Evolutionary conservation across 768 basidiomycete genomes (phyloP).

Genomic region (Lentinus brumalis): DNA sequence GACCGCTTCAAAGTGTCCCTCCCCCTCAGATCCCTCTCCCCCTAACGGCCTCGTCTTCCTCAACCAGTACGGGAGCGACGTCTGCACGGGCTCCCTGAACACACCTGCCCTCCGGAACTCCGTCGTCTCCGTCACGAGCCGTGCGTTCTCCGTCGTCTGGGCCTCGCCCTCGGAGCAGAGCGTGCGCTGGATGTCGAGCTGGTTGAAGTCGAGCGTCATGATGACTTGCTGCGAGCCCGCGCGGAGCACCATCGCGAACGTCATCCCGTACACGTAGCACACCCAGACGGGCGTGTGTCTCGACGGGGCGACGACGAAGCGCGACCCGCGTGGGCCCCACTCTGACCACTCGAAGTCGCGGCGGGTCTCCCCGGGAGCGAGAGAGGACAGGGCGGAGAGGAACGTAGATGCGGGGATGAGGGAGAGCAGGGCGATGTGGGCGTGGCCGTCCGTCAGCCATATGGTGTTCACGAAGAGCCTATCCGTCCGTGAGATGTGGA

Average conservation of each 20-base stretch:
- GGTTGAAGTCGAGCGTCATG: conserved; percentile 57
- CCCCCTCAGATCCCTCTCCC: conserved; percentile 10
- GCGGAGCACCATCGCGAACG: conserved; percentile 37
- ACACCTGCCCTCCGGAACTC: background rate
- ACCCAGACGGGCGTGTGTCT: conserved; percentile 49
- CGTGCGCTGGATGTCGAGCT: conserved; percentile 30
- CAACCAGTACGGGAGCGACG: conserved; percentile 49
- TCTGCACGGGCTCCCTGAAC: conserved; percentile 35
- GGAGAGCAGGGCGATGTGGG: conserved; percentile 38
- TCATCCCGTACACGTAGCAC: conserved; percentile 57
- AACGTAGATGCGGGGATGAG: conserved; percentile 46
- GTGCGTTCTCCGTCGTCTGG: conserved; percentile 13
- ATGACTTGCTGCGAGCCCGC: conserved; percentile 25
- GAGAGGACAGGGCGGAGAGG: conserved; percentile 28
- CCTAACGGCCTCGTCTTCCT: conserved; percentile 21
- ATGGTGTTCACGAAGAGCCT: conserved; percentile 52
- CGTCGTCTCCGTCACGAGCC: conserved; percentile 20
- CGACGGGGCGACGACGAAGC: conserved; percentile 38
- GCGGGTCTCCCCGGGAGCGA: conserved; percentile 18
- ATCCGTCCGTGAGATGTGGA: conserved; percentile 42
- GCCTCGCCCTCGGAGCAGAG: background rate
- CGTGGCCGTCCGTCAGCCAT: conserved; percentile 33
- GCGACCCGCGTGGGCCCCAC: conserved; percentile 54
- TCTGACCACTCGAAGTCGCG: conserved; percentile 45
- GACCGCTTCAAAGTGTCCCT: conserved; percentile 29